Conservation (phyloP, 2,329 filamentous ascomycete species). For the Verticillium dahliae region DNA sequence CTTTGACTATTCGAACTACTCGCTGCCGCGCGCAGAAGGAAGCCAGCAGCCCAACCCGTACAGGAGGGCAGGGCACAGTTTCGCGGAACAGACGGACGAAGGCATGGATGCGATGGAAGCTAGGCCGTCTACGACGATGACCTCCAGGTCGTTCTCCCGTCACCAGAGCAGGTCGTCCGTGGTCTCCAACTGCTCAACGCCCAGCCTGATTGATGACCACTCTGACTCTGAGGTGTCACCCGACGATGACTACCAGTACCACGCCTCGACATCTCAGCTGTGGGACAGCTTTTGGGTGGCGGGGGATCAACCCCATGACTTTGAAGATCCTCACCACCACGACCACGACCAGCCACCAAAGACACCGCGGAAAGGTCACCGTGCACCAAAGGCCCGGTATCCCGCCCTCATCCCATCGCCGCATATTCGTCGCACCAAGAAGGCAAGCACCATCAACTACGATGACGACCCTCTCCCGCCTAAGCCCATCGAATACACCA, state of each 20-base stretch:
- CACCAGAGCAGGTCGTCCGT: slow-evolving; percentile 31
- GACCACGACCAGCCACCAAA: slow-evolving; percentile 2
- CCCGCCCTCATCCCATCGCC: slow-evolving; percentile 12
- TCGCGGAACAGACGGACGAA: neutral
- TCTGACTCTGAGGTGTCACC: slow-evolving; percentile 42
- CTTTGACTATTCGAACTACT: slow-evolving; percentile 32
- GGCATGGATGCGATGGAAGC: neutral
- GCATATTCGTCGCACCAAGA: slow-evolving; percentile 10
- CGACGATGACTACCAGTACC: slow-evolving; percentile 45
- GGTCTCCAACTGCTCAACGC: slow-evolving; percentile 37
- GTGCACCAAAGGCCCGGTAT: slow-evolving; percentile 1
- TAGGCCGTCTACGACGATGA: slow-evolving; percentile 5
- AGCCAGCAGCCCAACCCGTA: slow-evolving; percentile 9
- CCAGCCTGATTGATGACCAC: slow-evolving; percentile 43
- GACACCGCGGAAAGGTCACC: slow-evolving; percentile 5
- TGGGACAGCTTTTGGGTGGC: slow-evolving; percentile 46
- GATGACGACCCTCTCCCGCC: slow-evolving; percentile 17
- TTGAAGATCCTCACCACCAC: slow-evolving; percentile 9
- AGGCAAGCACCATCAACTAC: slow-evolving; percentile 11
- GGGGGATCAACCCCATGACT: slow-evolving; percentile 13
- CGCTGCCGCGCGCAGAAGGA: slow-evolving; percentile 25
- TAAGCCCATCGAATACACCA: slow-evolving; percentile 12
- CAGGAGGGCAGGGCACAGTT: slow-evolving; percentile 9
- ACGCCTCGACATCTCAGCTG: slow-evolving; percentile 34
- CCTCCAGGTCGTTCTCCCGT: slow-evolving; percentile 2